Conservation (phyloP, 2,329 filamentous ascomycete genomes). For the Cytospora chrysosperma region DNA sequence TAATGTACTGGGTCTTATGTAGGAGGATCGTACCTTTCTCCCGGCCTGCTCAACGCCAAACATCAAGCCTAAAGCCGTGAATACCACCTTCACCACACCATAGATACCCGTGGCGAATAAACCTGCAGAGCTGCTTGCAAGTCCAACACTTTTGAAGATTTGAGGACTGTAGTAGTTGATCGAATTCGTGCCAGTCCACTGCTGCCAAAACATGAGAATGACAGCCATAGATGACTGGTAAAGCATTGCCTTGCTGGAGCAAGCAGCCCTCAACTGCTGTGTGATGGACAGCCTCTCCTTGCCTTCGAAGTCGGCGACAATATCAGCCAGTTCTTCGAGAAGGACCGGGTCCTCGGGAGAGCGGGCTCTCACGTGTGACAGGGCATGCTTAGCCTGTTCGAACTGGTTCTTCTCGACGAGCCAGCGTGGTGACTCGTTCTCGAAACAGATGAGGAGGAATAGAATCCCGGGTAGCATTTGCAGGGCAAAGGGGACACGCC, state of each 20-base stretch:
- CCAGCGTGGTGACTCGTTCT: constrained; percentile 41
- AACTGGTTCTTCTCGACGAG: constrained; percentile 37
- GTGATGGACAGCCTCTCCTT: constrained; percentile 32
- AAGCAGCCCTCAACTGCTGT: constrained; percentile 42
- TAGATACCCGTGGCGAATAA: constrained; percentile 75
- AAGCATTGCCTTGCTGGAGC: constrained; percentile 43
- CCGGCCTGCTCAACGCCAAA: constrained; percentile 24
- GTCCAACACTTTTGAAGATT: constrained; percentile 66
- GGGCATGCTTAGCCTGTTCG: constrained; percentile 40
- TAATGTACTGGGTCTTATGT: neutral
- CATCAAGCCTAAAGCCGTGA: constrained; percentile 21
- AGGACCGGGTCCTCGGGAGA: constrained; percentile 53
- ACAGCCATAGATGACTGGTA: constrained; percentile 33
- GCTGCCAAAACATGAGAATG: constrained; percentile 24
- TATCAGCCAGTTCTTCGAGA: constrained; percentile 55
- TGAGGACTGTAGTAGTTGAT: constrained; percentile 54
- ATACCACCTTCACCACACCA: constrained; percentile 67
- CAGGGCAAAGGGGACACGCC: constrained; percentile 44
- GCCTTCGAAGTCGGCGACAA: constrained; percentile 55
- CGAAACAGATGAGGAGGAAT: constrained; percentile 36
- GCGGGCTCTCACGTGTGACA: constrained; percentile 48
- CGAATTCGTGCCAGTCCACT: constrained; percentile 56
- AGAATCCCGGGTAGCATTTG: constrained; percentile 41
- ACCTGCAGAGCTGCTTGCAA: constrained; percentile 53
- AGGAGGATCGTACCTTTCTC: constrained; percentile 13